A percentile compares a stretch with the other conserved stretches of the same genome.
Evolutionary conservation across 371 early-diverging fungal species (phyloP).

Genomic region (Phascolomyces articulosus): DNA sequence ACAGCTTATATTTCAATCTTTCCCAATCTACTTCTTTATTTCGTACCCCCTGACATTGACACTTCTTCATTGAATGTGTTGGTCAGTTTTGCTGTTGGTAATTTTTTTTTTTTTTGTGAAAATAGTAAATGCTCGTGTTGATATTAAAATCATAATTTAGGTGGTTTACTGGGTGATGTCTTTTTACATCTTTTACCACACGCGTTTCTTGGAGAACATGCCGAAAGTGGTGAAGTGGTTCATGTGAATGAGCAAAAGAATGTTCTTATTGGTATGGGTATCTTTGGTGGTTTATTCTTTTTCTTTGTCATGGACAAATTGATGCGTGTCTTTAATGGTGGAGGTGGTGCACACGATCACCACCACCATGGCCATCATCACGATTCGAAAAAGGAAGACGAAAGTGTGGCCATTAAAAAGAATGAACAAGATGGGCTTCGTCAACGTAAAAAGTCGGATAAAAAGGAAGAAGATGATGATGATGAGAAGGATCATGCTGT

Average conservation of each 20-base stretch:
- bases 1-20: conserved; percentile 85
- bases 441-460: conserved; percentile 22
- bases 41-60: conserved; percentile 81
- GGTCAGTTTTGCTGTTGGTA: conserved; percentile 85
- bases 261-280: conserved; percentile 71
- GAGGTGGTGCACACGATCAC: conserved; percentile 59
- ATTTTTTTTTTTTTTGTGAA: background rate
- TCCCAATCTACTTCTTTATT: conserved; percentile 80
- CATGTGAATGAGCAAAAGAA: conserved; percentile 60
- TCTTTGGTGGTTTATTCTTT: conserved; percentile 75
- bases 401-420: conserved; percentile 9
- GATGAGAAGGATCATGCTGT: conserved; percentile 18
- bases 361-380: conserved; percentile 47
- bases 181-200: conserved; percentile 86
- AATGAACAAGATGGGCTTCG: conserved; percentile 28
- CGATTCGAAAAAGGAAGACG: conserved; percentile 14
- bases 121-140: too few species aligned
- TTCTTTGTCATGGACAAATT: conserved; percentile 84
- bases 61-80: conserved; percentile 71
- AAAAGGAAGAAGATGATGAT: background rate
- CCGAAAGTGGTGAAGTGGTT: conserved; percentile 45
- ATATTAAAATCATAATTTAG: conserved; percentile 16
- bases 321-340: conserved; percentile 79
- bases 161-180: conserved; percentile 85
- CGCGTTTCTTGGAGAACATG: conserved; percentile 65